phyloP scores from a whole-genome alignment of 108 stramenopile genomes.

The Nitzschia sp. region DNA sequence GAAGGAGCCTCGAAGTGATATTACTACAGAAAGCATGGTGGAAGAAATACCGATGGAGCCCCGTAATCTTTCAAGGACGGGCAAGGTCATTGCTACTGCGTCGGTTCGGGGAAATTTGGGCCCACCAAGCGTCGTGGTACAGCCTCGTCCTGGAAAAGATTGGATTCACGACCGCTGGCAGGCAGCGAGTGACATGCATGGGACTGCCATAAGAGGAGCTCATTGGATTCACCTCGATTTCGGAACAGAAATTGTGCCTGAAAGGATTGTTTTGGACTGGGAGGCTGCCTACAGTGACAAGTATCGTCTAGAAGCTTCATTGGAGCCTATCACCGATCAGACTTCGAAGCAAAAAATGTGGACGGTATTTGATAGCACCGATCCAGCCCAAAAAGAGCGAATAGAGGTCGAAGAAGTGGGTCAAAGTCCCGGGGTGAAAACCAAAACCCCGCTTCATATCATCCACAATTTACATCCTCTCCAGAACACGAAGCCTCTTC shows the following conservation, averaged over 20 bases:
- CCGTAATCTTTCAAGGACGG: slow-evolving; percentile 5
- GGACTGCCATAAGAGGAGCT: slow-evolving; percentile 60
- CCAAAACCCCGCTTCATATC: slow-evolving; percentile 59
- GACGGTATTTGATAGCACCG: slow-evolving; percentile 27
- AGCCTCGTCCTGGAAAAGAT: slow-evolving; percentile 53
- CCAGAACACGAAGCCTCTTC: slow-evolving; percentile 20
- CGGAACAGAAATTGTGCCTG: slow-evolving; percentile 26
- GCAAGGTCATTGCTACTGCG: slow-evolving; percentile 17
- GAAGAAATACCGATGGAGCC: slow-evolving; percentile 3
- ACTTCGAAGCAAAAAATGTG: slow-evolving; percentile 10
- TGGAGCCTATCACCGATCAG: slow-evolving; percentile 8
- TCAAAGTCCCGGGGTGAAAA: slow-evolving; percentile 65
- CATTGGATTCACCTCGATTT: slow-evolving; percentile 77
- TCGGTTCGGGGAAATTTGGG: slow-evolving; percentile 81
- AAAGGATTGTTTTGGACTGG: slow-evolving; percentile 72
- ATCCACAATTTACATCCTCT: slow-evolving; percentile 48
- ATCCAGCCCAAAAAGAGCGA: slow-evolving; percentile 4
- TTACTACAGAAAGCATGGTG: no score
- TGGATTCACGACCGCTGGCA: slow-evolving; percentile 89
- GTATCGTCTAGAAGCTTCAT: slow-evolving; percentile 57
- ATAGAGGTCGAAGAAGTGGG: slow-evolving; percentile 30
- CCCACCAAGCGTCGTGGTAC: slow-evolving; percentile 62
- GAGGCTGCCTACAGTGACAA: slow-evolving; percentile 72
- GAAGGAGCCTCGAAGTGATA: no score
- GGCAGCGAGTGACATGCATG: slow-evolving; percentile 81